These are phyloP conservation scores for Pseudopithomyces chartarum DNA, from an alignment of 2,329 filamentous ascomycete genomes.

Conservation along the genomic window DNA sequence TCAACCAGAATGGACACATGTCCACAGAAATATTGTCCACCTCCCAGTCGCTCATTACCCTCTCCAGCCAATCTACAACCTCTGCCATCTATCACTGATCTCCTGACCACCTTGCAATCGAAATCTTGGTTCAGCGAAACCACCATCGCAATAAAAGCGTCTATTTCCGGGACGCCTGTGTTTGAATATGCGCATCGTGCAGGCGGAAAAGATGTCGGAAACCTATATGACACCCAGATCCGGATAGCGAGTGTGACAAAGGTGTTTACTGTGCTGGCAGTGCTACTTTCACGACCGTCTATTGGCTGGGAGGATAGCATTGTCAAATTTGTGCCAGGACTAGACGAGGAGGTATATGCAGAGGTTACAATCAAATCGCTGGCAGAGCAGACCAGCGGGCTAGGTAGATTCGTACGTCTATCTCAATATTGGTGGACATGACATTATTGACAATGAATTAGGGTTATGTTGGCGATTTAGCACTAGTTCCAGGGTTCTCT, in stretches of 20 bases:
- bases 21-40: slow-evolving; percentile 20
- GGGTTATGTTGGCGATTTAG: slow-evolving; percentile 30
- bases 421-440: background rate
- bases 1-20: background rate
- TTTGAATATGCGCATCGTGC: slow-evolving; percentile 18
- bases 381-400: slow-evolving; percentile 29
- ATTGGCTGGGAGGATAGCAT: slow-evolving; percentile 31
- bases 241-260: slow-evolving; percentile 34
- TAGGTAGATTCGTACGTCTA: slow-evolving; percentile 24
- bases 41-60: slow-evolving; percentile 28
- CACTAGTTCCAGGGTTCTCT: slow-evolving; percentile 18
- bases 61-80: slow-evolving; percentile 12
- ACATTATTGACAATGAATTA: background rate
- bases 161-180: slow-evolving; percentile 20
- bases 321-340: slow-evolving; percentile 26
- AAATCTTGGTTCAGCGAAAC: slow-evolving; percentile 17
- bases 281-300: slow-evolving; percentile 22
- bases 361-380: slow-evolving; percentile 27
- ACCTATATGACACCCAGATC: slow-evolving; percentile 19
- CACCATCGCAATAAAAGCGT: slow-evolving; percentile 29
- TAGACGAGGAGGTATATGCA: slow-evolving; percentile 19
- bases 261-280: slow-evolving; percentile 29
- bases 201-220: background rate
- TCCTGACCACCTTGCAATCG: background rate
- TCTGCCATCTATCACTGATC: background rate